phyloP scores from a whole-genome alignment of 495 filamentous ascomycete species.

The Aspergillus bertholletiae region DNA sequence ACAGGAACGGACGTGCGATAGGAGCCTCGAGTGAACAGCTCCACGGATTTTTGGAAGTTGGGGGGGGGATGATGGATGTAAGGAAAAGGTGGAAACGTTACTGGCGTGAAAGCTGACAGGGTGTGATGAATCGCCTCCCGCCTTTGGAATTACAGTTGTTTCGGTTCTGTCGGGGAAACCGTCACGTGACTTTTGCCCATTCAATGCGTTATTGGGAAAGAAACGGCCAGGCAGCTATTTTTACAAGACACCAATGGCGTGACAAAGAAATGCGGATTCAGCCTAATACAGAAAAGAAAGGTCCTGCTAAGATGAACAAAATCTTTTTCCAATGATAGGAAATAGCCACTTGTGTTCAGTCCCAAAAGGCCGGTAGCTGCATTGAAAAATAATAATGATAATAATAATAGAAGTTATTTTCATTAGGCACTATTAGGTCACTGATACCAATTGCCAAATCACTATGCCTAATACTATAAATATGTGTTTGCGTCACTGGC shows the following conservation, averaged over 20 bases:
- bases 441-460: not conserved
- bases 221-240: constrained; percentile 7
- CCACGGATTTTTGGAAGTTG: not conserved
- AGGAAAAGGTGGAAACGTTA: constrained; percentile 14
- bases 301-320: not conserved
- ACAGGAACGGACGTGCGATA: not conserved
- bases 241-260: not conserved
- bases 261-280: constrained; percentile 1
- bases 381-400: not conserved
- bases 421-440: constrained; percentile 1
- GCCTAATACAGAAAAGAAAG: not conserved
- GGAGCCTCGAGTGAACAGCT: not conserved
- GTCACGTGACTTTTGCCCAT: constrained; percentile 22
- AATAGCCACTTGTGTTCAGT: not conserved
- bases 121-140: constrained; percentile 30
- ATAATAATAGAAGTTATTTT: not conserved
- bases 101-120: constrained; percentile 36
- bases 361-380: too few relatives aligned
- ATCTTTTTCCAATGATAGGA: too few relatives aligned
- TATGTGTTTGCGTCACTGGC: not conserved
- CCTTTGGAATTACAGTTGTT: constrained; percentile 22
- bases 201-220: constrained; percentile 3
- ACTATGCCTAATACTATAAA: not conserved
- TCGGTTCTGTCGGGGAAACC: constrained; percentile 26
- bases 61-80: constrained; percentile 7